Percentiles rank a stretch among this genome's conserved stretches.
Evolutionary conservation across 108 stramenopile genomes (phyloP).

Genomic region (Epipyxis sp.): DNA sequence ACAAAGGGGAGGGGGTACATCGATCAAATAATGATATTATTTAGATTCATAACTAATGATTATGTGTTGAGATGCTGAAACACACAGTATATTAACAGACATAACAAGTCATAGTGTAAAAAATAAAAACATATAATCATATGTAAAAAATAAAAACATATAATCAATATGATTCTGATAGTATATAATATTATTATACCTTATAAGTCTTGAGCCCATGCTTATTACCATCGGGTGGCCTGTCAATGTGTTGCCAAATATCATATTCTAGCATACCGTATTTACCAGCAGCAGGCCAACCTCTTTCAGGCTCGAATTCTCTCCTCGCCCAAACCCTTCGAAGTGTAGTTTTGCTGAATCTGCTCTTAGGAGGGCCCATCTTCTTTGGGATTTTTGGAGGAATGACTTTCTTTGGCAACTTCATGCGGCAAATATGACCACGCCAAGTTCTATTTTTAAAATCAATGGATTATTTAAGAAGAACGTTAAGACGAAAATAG

Average conservation of each 20-base stretch:
- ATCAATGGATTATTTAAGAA: background rate
- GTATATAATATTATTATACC: no score
- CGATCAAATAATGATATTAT: no score
- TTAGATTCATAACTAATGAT: no score
- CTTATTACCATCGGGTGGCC: background rate
- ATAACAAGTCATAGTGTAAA: no score
- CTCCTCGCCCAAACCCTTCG: background rate
- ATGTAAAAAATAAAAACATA: no score
- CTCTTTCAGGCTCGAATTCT: background rate
- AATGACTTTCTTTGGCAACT: background rate
- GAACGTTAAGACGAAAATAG: background rate
- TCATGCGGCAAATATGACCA: background rate
- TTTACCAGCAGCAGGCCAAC: no score
- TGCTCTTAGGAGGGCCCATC: background rate
- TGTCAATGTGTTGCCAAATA: background rate
- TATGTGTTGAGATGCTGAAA: no score
- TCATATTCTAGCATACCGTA: no score
- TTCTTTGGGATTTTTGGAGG: background rate
- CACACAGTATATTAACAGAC: no score
- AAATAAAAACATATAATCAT: no score
- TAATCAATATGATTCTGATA: no score
- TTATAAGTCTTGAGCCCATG: background rate
- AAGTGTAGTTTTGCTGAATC: background rate
- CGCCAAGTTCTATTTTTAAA: background rate
- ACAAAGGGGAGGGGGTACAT: no score